These are phyloP conservation scores for Tuber melanosporum DNA, from an alignment of 495 filamentous ascomycete species.

Conservation along the genomic window DNA sequence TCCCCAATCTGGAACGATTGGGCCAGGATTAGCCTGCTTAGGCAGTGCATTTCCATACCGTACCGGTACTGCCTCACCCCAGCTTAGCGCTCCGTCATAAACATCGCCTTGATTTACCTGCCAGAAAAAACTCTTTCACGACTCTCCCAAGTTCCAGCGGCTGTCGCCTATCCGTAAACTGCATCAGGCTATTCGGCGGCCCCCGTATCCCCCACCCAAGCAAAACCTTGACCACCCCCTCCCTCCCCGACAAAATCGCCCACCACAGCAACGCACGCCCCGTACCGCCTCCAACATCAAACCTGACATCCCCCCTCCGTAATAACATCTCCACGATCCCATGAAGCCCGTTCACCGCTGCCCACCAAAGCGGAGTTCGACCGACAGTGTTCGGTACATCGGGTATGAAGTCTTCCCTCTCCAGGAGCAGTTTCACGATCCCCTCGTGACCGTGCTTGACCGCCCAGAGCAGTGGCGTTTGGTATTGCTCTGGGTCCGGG, in stretches of 20 bases:
- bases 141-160: neutral
- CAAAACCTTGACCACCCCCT: neutral
- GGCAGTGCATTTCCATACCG: neutral
- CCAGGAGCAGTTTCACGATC: slow-evolving; percentile 7
- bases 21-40: neutral
- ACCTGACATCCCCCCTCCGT: neutral
- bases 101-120: neutral
- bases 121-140: neutral
- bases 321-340: neutral
- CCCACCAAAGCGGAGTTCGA: neutral
- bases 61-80: neutral
- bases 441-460: slow-evolving; percentile 1
- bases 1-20: neutral
- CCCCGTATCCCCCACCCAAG: neutral
- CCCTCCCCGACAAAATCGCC: neutral
- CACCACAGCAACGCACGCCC: neutral
- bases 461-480: neutral
- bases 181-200: neutral
- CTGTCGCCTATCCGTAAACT: neutral
- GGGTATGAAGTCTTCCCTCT: neutral
- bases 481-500: neutral
- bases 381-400: neutral
- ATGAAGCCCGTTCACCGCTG: neutral
- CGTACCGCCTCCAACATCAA: neutral
- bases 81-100: neutral